Percentiles rank a stretch among this genome's conserved stretches.
Evolutionary conservation across 352 stramenopile species (phyloP).

Genomic region (Globisporangium acanthophoron): DNA sequence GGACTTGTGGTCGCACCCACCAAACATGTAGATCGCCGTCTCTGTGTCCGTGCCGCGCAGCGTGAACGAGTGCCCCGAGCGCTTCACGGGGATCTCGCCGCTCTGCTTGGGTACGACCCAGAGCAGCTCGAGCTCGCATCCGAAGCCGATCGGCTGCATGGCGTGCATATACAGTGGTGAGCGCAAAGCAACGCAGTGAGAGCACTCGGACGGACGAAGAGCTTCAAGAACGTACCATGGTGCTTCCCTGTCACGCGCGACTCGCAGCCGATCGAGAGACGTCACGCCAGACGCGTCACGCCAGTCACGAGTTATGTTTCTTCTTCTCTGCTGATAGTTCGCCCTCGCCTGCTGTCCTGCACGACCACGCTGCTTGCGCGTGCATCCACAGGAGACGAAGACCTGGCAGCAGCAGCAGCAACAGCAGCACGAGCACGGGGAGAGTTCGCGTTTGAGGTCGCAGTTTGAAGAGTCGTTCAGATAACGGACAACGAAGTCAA

Average conservation of each 20-base stretch:
- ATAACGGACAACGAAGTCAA: too few relatives aligned
- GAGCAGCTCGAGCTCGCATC: constrained; percentile 81
- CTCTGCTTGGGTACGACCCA: constrained; percentile 89
- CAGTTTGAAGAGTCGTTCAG: too few relatives aligned
- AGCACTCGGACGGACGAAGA: too few relatives aligned
- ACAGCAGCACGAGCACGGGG: too few relatives aligned
- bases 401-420: too few relatives aligned
- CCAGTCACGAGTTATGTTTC: too few relatives aligned
- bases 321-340: too few relatives aligned
- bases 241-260: neutral
- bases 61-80: constrained; percentile 94
- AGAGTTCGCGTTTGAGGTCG: too few relatives aligned
- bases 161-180: neutral
- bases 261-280: neutral
- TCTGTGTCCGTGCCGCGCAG: constrained; percentile 69
- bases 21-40: constrained; percentile 78
- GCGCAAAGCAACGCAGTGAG: neutral
- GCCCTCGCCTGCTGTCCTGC: too few relatives aligned
- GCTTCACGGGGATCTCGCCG: constrained; percentile 91
- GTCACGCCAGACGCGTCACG: neutral
- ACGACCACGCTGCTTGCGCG: too few relatives aligned
- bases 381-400: too few relatives aligned
- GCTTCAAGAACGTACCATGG: neutral
- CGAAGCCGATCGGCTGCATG: constrained; percentile 69
- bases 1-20: constrained; percentile 88